phyloP scores from a whole-genome alignment of 345 rosid genomes.

The Nasturtium officinale region DNA sequence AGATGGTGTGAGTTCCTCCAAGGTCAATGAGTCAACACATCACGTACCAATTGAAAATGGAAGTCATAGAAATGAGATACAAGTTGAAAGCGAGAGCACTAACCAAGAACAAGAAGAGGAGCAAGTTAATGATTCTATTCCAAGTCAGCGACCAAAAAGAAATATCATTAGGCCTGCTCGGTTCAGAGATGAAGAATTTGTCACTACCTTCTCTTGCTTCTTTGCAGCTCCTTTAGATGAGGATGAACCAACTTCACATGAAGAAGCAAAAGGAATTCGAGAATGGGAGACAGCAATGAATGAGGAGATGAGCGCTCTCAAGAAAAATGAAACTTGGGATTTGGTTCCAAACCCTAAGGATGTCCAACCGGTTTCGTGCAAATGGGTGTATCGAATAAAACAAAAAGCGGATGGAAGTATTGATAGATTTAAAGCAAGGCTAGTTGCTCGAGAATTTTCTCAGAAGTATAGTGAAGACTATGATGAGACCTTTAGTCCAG shows the following conservation, averaged over 20 bases:
- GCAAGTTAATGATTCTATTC: not conserved
- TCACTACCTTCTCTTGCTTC: conserved; percentile 10
- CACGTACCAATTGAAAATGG: not conserved
- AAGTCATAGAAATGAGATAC: not conserved
- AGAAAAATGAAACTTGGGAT: not conserved
- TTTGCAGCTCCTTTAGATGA: conserved; percentile 1
- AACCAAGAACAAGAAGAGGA: not conserved
- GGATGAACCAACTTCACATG: not conserved
- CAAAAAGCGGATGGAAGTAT: too few species aligned
- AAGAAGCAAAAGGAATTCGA: not conserved
- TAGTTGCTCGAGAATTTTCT: too few species aligned
- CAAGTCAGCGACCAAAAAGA: not conserved
- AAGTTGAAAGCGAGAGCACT: conserved; percentile 7
- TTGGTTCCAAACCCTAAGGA: not conserved
- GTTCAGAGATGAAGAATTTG: not conserved
- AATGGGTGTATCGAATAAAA: not conserved
- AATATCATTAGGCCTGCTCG: not conserved
- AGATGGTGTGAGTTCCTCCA: not conserved
- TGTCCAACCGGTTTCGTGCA: not conserved
- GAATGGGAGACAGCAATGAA: not conserved
- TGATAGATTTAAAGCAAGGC: too few species aligned
- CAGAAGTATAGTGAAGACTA: too few species aligned
- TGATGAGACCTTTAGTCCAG: too few species aligned
- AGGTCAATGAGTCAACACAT: not conserved
- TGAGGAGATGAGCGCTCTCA: not conserved